phyloP scores from a whole-genome alignment of 768 basidiomycete species.

The Lentinula aciculospora region DNA sequence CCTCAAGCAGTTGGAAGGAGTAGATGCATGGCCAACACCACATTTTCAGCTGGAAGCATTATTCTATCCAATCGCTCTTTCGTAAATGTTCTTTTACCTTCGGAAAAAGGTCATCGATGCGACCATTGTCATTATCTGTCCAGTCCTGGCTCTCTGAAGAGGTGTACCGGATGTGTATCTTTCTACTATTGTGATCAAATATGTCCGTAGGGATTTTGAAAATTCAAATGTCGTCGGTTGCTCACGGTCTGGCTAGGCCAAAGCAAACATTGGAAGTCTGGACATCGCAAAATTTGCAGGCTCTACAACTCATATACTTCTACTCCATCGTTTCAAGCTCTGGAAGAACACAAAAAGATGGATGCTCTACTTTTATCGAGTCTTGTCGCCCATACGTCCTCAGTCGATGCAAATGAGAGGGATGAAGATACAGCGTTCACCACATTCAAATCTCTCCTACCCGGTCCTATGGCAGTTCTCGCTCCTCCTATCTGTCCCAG shows the following conservation, averaged over 20 bases:
- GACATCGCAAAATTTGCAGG: slow-evolving; percentile 72
- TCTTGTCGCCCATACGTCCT: slow-evolving; percentile 38
- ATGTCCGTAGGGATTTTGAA: slow-evolving; percentile 40
- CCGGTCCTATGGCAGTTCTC: slow-evolving; percentile 25
- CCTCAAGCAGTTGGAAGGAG: slow-evolving; percentile 44
- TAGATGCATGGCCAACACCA: slow-evolving; percentile 37
- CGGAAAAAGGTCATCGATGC: slow-evolving; percentile 61
- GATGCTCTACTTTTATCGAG: slow-evolving; percentile 65
- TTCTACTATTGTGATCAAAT: slow-evolving; percentile 68
- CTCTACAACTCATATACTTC: slow-evolving; percentile 38
- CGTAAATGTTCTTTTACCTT: slow-evolving; percentile 40
- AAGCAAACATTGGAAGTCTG: slow-evolving; percentile 53
- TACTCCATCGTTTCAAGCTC: slow-evolving; percentile 39
- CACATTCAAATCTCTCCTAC: slow-evolving; percentile 39
- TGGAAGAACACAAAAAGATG: slow-evolving; percentile 47
- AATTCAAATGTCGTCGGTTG: slow-evolving; percentile 3
- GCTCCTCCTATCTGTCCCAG: slow-evolving; percentile 28
- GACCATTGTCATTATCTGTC: slow-evolving; percentile 51
- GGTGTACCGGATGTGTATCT: slow-evolving; percentile 60
- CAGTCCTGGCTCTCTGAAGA: slow-evolving; percentile 31
- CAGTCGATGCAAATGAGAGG: slow-evolving; percentile 13
- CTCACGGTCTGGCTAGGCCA: slow-evolving; percentile 47
- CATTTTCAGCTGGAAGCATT: slow-evolving; percentile 38
- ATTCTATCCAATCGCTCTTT: slow-evolving; percentile 44
- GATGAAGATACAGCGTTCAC: slow-evolving; percentile 20